Evolutionary conservation across 2,329 filamentous ascomycete genomes (phyloP), one percentile per base, ranked within the genome.

Genomic region (Pyricularia sp.): DNA sequence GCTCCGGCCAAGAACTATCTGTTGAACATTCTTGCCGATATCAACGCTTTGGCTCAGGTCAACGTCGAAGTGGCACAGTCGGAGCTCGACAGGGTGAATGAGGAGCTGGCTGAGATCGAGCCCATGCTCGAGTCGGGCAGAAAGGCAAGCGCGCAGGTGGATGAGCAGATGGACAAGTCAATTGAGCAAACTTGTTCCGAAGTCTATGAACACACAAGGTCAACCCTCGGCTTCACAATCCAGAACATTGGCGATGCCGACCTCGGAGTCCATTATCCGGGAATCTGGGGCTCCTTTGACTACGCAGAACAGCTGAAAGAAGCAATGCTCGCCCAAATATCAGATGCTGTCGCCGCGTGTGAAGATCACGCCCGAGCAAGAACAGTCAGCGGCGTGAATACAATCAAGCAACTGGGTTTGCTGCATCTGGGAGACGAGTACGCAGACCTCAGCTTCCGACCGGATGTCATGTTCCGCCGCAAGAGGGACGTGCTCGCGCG

Each of bases 1-100:
- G 93, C 94, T 1, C 94, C 94, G 5, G 94, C 94, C 7, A 93
- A 92, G 76, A 97, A 93, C 1, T 99, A 99, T 73, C 84, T 99
- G 1, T 80, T 96, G 71, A 99, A 99, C 74, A 88, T 97, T 30
- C 82, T 99, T 40, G 89, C 91, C 70, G 94, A 99, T 72, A 82
- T 99, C 66, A 81, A 91, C 72, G 88, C 86, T 4, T 81, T 99
- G 57, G 93, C 93, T 5, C 86, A 82, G 0, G 91, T 96, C 70
- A 99, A 99, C 74, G 82, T 87, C 30, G 91, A 96, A 68, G 88
- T 97, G 31, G 92, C 93, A 1, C 86, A 91, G 70, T 83, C 87
- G 9, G 94, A 99, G 75, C 80, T 97, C 13, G 86, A 94, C 66
- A 85, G 93, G 31, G 91, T 97, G 2, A 88, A 84, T 8, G 83